These are phyloP conservation scores for Geotrichum histeridarum DNA, from an alignment of 1,139 yeast genomes.

Conservation along the genomic window DNA sequence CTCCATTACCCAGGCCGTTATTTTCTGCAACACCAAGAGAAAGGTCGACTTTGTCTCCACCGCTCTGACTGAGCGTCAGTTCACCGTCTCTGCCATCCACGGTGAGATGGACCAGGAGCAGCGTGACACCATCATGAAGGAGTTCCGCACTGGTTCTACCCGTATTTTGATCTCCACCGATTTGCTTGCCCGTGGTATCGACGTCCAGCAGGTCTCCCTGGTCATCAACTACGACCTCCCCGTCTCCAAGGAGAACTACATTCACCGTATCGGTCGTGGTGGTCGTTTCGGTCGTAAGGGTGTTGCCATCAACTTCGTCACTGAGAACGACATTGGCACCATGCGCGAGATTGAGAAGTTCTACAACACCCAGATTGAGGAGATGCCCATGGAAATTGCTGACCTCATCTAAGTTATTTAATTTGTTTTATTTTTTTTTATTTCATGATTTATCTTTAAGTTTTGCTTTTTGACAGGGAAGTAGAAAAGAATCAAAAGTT, in stretches of 20 bases:
- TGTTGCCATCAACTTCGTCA: conserved; percentile 83
- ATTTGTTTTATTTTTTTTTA: conserved; percentile 6
- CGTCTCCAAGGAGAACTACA: conserved; percentile 75
- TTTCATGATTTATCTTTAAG: conserved; percentile 5
- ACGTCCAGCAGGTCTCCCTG: conserved; percentile 93
- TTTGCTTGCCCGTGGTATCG: conserved; percentile 97
- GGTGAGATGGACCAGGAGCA: conserved; percentile 96
- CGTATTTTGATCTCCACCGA: conserved; percentile 91
- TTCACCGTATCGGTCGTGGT: conserved; percentile 91
- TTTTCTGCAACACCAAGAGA: conserved; percentile 86
- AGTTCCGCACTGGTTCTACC: conserved; percentile 49
- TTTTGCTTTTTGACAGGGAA: background rate
- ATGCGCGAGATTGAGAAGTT: conserved; percentile 68
- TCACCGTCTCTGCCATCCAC: conserved; percentile 90
- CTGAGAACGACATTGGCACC: conserved; percentile 57
- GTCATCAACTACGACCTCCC: conserved; percentile 94
- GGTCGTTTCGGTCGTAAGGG: conserved; percentile 97
- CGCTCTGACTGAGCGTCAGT: conserved; percentile 73
- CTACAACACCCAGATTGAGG: conserved; percentile 72
- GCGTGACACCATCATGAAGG: conserved; percentile 83
- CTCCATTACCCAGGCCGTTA: conserved; percentile 92
- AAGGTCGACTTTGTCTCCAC: conserved; percentile 88
- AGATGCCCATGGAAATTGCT: conserved; percentile 78
- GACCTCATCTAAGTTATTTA: conserved; percentile 37
- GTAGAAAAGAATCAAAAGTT: conserved; percentile 9